Conservation (phyloP, 805 yeast species). For the Lipomyces spencermartinsiae region DNA sequence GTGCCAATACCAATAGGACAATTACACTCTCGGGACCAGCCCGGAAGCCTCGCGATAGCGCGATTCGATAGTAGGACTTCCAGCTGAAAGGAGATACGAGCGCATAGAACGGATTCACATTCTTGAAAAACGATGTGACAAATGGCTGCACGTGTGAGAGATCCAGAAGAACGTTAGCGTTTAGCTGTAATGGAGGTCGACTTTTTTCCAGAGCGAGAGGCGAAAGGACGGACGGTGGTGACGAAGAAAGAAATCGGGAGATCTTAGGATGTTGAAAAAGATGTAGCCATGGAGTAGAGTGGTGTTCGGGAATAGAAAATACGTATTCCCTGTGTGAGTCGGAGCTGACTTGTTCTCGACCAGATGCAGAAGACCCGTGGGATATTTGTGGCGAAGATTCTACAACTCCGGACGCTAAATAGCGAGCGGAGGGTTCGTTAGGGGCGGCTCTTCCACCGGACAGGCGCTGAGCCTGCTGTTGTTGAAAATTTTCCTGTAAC, state of each 20-base stretch:
- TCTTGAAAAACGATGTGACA: constrained; percentile 23
- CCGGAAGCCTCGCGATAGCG: constrained; percentile 27
- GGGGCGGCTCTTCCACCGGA: not conserved
- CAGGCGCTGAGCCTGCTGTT: not conserved
- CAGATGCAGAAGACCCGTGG: constrained; percentile 17
- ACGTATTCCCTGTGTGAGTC: constrained; percentile 14
- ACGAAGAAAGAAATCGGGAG: constrained; percentile 13
- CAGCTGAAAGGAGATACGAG: constrained; percentile 30
- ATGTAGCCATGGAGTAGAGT: constrained; percentile 32
- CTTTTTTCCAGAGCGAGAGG: constrained; percentile 20
- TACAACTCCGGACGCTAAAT: too few species aligned
- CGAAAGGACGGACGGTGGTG: constrained; percentile 4
- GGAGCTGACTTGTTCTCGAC: not conserved
- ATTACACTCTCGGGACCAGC: constrained; percentile 30
- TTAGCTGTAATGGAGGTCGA: constrained; percentile 17
- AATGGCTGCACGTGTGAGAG: constrained; percentile 31
- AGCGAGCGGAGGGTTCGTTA: not conserved
- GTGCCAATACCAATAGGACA: constrained; percentile 28
- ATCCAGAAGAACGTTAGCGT: constrained; percentile 25
- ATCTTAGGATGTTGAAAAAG: constrained; percentile 16
- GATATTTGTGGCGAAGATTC: not conserved
- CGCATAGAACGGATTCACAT: constrained; percentile 29
- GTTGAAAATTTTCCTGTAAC: constrained; percentile 5
- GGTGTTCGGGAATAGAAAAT: constrained; percentile 32
- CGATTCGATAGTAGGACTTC: constrained; percentile 24